Evolutionary conservation across 345 rosid genomes (phyloP).

Genomic region (Eucalyptus sp.): DNA sequence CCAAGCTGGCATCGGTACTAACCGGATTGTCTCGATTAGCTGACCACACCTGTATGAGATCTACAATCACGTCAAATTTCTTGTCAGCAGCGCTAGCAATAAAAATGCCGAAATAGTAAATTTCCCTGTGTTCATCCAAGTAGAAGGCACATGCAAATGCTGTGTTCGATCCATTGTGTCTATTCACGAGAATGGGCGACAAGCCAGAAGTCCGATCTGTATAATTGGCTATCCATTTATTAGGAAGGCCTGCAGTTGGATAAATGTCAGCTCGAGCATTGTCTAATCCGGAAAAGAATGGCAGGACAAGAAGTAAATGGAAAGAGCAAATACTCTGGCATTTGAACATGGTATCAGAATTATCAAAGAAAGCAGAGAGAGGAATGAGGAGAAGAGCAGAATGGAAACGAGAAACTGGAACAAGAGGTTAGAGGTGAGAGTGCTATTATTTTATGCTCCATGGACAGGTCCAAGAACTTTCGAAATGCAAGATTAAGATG

Average conservation of each 20-base stretch:
- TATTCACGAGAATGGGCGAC: background rate
- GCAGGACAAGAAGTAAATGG: background rate
- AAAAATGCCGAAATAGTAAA: background rate
- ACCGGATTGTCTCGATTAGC: slow-evolving; percentile 6
- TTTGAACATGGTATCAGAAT: background rate
- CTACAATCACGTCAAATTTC: background rate
- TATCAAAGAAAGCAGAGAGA: background rate
- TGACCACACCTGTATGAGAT: background rate
- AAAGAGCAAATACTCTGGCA: background rate
- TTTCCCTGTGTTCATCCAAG: background rate
- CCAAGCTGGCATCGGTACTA: background rate
- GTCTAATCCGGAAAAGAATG: background rate
- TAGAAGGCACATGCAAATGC: background rate
- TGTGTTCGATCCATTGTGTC: background rate
- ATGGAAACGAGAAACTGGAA: background rate
- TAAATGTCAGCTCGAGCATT: background rate
- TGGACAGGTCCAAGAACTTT: background rate
- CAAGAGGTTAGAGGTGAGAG: background rate
- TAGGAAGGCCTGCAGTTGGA: background rate
- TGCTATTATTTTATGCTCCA: background rate
- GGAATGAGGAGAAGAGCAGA: background rate
- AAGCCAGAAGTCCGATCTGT: too few relatives aligned
- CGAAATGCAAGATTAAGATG: background rate
- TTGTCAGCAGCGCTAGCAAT: fast-evolving
- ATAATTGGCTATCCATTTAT: background rate